Evolutionary conservation across 1,139 yeast species (phyloP), one percentile per base, ranked within the genome.

Genomic region (Yamadazyma conglobata): DNA sequence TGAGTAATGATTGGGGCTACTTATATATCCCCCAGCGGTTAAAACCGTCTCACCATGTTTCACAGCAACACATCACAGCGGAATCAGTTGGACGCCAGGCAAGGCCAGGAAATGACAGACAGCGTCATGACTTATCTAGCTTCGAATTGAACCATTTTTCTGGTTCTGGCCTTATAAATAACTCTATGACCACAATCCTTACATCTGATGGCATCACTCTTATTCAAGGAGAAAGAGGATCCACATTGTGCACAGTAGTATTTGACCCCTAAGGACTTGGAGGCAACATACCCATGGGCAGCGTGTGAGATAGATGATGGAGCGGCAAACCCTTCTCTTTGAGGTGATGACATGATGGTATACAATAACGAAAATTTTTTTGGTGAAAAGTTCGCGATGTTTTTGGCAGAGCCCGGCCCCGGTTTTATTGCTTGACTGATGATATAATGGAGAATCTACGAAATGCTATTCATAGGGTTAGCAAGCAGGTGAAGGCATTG

Each of bases 101-200:
- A n/a, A n/a, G n/a, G n/a, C n/a, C n/a, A n/a, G n/a, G n/a, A n/a
- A n/a, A n/a, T n/a, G n/a, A n/a, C n/a, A n/a, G n/a, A n/a, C n/a
- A n/a, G n/a, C n/a, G n/a, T n/a, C n/a, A n/a, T 17, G 9, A 17
- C 15, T 42, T 57, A 69, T 47, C 75, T 67, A 24, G 75, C 74
- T 50, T 67, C 73, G 42, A 64, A 71, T 52, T 68, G 77, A 44
- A 78, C 93, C 94, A 89, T 87, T 66, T 97, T 78, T 70, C 89
- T 84, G 28, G 97, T 89, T 70, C 98, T 81, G 44, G 96, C 95
- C 69, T 91, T 91, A 69, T 91, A 87, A 45, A 91, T 70, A 42
- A 91, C 97, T 64, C 98, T 82, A 64, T 91, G 98, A 39, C 98
- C 98, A 62, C 98, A 91, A 51, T 89, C 95, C 63, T 89, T 89